A percentile compares a stretch with the other conserved stretches of the same genome.
Conservation (phyloP, 805 yeast species). For the Starmerella lactis-condensi region DNA sequence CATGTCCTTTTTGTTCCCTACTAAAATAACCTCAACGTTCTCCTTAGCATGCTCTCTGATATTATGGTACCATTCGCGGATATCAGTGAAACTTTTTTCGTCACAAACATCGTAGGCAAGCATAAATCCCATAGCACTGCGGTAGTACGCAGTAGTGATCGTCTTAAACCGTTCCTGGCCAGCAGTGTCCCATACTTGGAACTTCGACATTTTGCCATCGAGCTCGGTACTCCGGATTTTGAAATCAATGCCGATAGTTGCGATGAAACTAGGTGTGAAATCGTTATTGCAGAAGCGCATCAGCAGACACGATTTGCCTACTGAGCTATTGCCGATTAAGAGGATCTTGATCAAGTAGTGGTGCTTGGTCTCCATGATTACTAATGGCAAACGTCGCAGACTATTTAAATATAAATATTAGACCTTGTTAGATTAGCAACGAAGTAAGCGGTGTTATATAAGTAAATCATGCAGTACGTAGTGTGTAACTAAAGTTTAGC, state of each 20-base stretch:
- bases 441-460: too few species aligned
- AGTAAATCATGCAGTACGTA: too few species aligned
- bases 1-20: conserved; percentile 92
- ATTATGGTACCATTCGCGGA: conserved; percentile 87
- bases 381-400: too few species aligned
- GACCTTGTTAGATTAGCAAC: too few species aligned
- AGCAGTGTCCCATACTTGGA: conserved; percentile 98
- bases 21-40: conserved; percentile 82
- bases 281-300: conserved; percentile 90
- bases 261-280: conserved; percentile 89
- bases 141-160: conserved; percentile 90
- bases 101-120: conserved; percentile 95
- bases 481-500: too few species aligned
- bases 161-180: conserved; percentile 98
- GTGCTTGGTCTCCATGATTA: conserved; percentile 1
- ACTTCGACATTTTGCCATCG: conserved; percentile 79
- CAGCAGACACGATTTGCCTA: conserved; percentile 51
- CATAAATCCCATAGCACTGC: conserved; percentile 97
- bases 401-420: too few species aligned
- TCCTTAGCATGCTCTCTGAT: conserved; percentile 94
- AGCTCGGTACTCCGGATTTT: conserved; percentile 90
- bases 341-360: conserved; percentile 60
- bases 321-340: conserved; percentile 77
- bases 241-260: conserved; percentile 96
- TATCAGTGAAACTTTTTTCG: conserved; percentile 83